Conservation (phyloP, 441 rosid genomes). For the Metrosideros polymorpha region DNA sequence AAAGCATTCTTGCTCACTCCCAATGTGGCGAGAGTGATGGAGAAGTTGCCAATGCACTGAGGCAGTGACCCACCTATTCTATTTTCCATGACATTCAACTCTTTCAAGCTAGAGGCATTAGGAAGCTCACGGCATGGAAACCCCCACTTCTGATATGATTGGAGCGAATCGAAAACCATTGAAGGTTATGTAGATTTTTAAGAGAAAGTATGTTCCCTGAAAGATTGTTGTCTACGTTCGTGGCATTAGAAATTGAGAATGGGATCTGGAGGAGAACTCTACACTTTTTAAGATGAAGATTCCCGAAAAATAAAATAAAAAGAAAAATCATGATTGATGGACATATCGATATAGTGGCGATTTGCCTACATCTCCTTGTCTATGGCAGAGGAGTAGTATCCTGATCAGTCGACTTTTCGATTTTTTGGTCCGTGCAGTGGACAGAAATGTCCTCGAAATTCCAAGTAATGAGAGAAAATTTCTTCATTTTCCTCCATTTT, state of each 20-base stretch:
- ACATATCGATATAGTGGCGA: neutral
- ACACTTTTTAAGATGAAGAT: neutral
- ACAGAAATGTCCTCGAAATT: neutral
- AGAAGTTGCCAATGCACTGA: no score
- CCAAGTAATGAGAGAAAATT: neutral
- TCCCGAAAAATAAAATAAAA: neutral
- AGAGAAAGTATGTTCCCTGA: no score
- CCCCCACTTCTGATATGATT: no score
- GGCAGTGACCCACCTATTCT: no score
- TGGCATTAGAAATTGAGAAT: no score
- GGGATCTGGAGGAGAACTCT: neutral
- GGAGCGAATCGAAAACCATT: no score
- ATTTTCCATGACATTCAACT: no score
- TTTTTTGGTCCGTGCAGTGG: neutral
- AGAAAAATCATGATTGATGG: neutral
- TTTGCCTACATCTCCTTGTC: neutral
- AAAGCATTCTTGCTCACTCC: neutral
- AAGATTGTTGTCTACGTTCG: no score
- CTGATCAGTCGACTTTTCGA: neutral
- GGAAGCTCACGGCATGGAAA: no score
- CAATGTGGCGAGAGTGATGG: no score
- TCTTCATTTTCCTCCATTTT: neutral
- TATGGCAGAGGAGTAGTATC: neutral
- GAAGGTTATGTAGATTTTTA: no score
- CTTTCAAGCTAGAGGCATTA: no score